Base-by-base conservation (phyloP, 2,329 filamentous ascomycete species). In the Nemania sp. region DNA sequence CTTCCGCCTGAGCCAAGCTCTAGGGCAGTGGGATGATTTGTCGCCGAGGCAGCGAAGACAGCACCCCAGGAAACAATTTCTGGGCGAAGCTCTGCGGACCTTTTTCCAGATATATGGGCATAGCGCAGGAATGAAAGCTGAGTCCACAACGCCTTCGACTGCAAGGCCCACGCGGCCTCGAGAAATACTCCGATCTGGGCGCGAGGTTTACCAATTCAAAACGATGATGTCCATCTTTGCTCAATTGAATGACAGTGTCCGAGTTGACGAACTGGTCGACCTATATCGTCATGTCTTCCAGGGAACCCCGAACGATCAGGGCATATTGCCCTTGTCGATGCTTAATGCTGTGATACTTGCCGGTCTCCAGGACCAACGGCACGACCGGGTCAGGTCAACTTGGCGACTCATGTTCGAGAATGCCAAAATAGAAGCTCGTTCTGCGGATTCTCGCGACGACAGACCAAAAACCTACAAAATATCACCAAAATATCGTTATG, bases 301-400 rank as follows among this genome's bases (percentile, higher is more conserved):
- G 29, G 67, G 76, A 0, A 62, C 75, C 17, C 68, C 71, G 35
- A 65, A 74, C 45, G 61, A 63, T 46, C 58, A 70, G 13, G 71
- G 76, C 10, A 63, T 73, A 1, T 75, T 83, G 15, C 84, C 87
- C 0, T 74, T 86, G 2, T 73, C 77, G 15, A 75, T 93, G 56
- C 75, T 90, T 20, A 80, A 81, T 51, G 82, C 87, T 9, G 75
- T 94, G 59, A 93, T 97, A 89, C 77, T 81, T 20, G 81, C 86
- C 0, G 83, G 90, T 69, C 77, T 86, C 45, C 77, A 80, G 53
- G 82, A 87, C 17, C 75, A 79, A 40, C 80, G 87, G 20, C 83
- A 86, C 65, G 77, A 82, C 5, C 80, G 84, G 53, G 86, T 94
- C 18, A 81, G 85, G 63, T 74, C 82, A 47, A 87, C 85, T 52